Conservation (phyloP, 805 yeast genomes). For the Yarrowia phangngaensis region DNA sequence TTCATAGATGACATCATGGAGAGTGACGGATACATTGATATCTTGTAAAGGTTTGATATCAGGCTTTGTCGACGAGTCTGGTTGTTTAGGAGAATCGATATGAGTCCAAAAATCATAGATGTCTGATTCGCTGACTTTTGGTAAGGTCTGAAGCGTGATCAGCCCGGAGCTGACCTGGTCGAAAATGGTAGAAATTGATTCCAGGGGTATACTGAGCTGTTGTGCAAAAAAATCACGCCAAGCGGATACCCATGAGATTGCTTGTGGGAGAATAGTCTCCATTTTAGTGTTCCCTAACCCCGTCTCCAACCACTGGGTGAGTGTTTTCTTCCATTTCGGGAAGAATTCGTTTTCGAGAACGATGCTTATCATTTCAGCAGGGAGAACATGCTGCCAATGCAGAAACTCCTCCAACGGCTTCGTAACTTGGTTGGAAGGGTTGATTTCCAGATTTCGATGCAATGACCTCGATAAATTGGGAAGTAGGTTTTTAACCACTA, state of each 20-base stretch:
- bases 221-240: conserved; percentile 38
- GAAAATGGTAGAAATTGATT: neutral
- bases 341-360: conserved; percentile 42
- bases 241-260: conserved; percentile 35
- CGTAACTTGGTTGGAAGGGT: conserved; percentile 36
- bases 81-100: neutral
- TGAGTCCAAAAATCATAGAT: conserved; percentile 1
- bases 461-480: conserved; percentile 30
- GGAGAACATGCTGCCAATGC: conserved; percentile 34
- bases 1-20: conserved; percentile 62
- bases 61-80: neutral
- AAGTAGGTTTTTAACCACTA: conserved; percentile 28
- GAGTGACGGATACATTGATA: conserved; percentile 39
- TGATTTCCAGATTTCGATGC: conserved; percentile 30
- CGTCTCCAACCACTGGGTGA: conserved; percentile 36
- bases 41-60: neutral
- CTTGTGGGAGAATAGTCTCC: neutral
- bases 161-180: neutral
- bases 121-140: neutral
- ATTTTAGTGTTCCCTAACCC: neutral
- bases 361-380: conserved; percentile 29
- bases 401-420: conserved; percentile 31
- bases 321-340: conserved; percentile 41
- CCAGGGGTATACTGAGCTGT: conserved; percentile 26
- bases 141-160: neutral